Percentiles rank a stretch among this genome's conserved stretches.
phyloP scores from a whole-genome alignment of 2,329 filamentous ascomycete genomes.

The Fusarium bactridioides region DNA sequence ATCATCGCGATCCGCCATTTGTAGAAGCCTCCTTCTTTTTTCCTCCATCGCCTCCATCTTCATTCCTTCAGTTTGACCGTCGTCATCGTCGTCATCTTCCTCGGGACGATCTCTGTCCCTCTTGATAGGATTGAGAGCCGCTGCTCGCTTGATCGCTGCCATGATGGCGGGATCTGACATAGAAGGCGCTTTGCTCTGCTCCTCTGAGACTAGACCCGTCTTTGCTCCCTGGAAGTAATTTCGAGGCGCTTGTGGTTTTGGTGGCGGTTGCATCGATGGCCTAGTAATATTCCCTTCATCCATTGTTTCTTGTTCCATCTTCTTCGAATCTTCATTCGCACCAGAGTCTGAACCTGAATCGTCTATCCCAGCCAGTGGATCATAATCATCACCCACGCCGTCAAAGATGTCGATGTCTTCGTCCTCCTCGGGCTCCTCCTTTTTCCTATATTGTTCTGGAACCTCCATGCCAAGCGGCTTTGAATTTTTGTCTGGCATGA shows the following conservation, averaged over 20 bases:
- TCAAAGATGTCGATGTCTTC: conserved; percentile 72
- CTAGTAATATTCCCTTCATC: conserved; percentile 32
- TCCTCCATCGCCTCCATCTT: conserved; percentile 67
- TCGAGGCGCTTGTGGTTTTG: conserved; percentile 52
- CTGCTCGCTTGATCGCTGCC: conserved; percentile 86
- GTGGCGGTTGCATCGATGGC: conserved; percentile 57
- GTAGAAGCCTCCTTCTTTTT: conserved; percentile 77
- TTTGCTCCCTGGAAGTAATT: conserved; percentile 72
- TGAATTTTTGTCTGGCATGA: conserved; percentile 63
- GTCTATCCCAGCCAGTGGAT: conserved; percentile 68
- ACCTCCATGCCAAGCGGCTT: conserved; percentile 72
- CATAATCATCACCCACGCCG: conserved; percentile 71
- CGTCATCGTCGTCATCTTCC: conserved; percentile 36
- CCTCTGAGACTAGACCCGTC: conserved; percentile 61
- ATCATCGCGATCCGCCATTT: conserved; percentile 78
- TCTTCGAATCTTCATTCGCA: conserved; percentile 48
- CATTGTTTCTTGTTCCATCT: conserved; percentile 30
- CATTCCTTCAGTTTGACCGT: conserved; percentile 51
- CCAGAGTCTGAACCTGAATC: conserved; percentile 56
- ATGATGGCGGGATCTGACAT: conserved; percentile 80
- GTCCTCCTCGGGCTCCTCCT: conserved; percentile 57
- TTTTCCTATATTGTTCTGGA: conserved; percentile 63
- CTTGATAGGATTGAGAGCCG: conserved; percentile 64
- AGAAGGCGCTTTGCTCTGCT: conserved; percentile 60
- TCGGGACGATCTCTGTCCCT: conserved; percentile 45